Evolutionary conservation across 176 grass and related monocot species (phyloP).

Genomic region (Elaeis guineensis): DNA sequence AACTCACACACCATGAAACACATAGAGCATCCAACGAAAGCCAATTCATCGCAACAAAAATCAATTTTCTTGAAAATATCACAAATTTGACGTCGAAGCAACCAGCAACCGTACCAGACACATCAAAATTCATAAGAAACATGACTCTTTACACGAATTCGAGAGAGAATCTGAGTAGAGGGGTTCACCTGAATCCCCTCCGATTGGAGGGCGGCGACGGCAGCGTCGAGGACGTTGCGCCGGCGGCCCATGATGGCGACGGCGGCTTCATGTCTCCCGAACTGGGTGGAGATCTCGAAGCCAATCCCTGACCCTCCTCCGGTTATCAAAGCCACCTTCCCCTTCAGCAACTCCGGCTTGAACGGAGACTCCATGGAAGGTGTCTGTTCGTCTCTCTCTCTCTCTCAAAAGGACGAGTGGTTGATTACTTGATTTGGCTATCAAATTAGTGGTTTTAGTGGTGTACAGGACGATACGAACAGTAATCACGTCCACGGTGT

Average conservation of each 20-base stretch:
- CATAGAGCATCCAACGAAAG: neutral
- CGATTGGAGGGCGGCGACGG: conserved; percentile 48
- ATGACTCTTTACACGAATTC: no score
- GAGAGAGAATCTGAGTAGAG: no score
- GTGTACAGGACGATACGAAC: no score
- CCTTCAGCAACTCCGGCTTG: conserved; percentile 52
- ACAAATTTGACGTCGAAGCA: no score
- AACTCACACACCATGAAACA: neutral
- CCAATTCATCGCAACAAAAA: neutral
- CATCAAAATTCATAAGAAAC: no score
- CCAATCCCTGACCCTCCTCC: conserved; percentile 83
- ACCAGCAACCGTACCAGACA: no score
- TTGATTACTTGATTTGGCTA: no score
- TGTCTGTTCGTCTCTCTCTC: neutral
- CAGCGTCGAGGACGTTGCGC: conserved; percentile 67
- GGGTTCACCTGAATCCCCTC: conserved; percentile 50
- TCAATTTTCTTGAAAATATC: no score
- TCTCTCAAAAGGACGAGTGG: neutral
- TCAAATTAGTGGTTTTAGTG: no score
- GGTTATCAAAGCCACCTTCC: conserved; percentile 73
- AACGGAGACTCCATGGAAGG: conserved; percentile 52
- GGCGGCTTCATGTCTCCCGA: conserved; percentile 65
- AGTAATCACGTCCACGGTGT: no score
- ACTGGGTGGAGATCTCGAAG: conserved; percentile 71
- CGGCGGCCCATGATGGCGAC: conserved; percentile 86